Evolutionary conservation across 2,329 filamentous ascomycete genomes (phyloP), one percentile per base, ranked within the genome.

Genomic region (Fusarium redolens): DNA sequence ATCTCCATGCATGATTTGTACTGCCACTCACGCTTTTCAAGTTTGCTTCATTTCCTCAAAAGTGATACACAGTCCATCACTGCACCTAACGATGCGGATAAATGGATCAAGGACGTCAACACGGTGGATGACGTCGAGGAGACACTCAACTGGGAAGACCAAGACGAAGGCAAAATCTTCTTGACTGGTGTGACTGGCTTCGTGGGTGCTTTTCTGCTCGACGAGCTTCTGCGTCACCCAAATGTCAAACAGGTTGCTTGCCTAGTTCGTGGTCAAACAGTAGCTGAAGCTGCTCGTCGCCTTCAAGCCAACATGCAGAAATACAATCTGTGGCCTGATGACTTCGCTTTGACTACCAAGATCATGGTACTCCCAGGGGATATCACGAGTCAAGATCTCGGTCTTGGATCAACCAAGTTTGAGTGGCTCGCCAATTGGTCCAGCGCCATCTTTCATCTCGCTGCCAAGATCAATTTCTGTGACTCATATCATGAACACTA

Each of bases 401-500:
- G 18, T 22, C 22, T 61, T 6, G 58, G 58, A 8, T 18, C 31
- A 4, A 22, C 22, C n/a, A 55, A 37, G 48, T 55, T 55, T 35
- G 48, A 55, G 6, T 61, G 58, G 58, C 47, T 61, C 12, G 38
- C 38, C 28, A 55, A 61, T 33, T 61, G 58, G 58, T 37, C 22
- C 22, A 61, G 58, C 15, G 38, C 38, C 47, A 44, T 61, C 22
- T 61, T 61, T 41, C 58, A 61, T 18, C 48, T 61, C 3, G 58
- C 58, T 37, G 58, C 58, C 30, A 61, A 61, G 30, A 33, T 61
- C 38, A 61, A 61, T 10, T 55, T 61, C 20, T 61, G 58, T 14
- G 58, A 61, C n/a, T 61, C 58, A 1, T 61, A 61, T 30, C 48
- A 55, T 44, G 37, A 61, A n/a, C 58, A 61, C 35, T 61, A 61